A percentile compares a stretch with the other conserved stretches of the same genome.
Evolutionary conservation across 305 asterid genomes (phyloP).

Genomic region (Plantago lanceolata): DNA sequence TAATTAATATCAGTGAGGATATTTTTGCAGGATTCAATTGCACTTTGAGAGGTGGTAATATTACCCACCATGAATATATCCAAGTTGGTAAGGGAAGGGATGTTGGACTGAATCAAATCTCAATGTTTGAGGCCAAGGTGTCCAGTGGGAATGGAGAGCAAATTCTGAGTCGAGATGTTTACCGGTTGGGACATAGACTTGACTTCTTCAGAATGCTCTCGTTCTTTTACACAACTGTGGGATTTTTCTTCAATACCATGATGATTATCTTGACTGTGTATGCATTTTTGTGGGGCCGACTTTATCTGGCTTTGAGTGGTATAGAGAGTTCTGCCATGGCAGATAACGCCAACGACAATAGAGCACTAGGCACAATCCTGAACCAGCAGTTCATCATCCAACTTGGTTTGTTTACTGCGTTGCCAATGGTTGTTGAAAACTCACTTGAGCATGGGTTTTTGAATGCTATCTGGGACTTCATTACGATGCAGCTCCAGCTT

Average conservation of each 20-base stretch:
- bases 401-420: conserved; percentile 55
- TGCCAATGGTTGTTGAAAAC: conserved; percentile 62
- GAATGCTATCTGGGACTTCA: conserved; percentile 53
- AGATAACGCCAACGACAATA: conserved; percentile 33
- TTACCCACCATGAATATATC: conserved; percentile 61
- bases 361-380: conserved; percentile 58
- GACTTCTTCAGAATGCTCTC: conserved; percentile 70
- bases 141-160: conserved; percentile 69
- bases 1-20: conserved; percentile 62
- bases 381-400: conserved; percentile 67
- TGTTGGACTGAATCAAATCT: conserved; percentile 58
- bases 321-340: conserved; percentile 41
- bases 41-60: conserved; percentile 61
- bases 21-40: conserved; percentile 69
- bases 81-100: conserved; percentile 75
- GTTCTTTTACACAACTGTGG: conserved; percentile 56
- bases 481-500: conserved; percentile 66
- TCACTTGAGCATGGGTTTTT: conserved; percentile 67
- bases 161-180: conserved; percentile 56
- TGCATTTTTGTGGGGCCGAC: conserved; percentile 66
- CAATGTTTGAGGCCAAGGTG: conserved; percentile 69
- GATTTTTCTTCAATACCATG: conserved; percentile 60
- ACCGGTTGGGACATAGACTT: conserved; percentile 59
- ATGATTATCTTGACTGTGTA: conserved; percentile 59
- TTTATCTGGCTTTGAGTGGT: conserved; percentile 63